Conservation (phyloP, 768 basidiomycete genomes). For the Suillus occidentalis region DNA sequence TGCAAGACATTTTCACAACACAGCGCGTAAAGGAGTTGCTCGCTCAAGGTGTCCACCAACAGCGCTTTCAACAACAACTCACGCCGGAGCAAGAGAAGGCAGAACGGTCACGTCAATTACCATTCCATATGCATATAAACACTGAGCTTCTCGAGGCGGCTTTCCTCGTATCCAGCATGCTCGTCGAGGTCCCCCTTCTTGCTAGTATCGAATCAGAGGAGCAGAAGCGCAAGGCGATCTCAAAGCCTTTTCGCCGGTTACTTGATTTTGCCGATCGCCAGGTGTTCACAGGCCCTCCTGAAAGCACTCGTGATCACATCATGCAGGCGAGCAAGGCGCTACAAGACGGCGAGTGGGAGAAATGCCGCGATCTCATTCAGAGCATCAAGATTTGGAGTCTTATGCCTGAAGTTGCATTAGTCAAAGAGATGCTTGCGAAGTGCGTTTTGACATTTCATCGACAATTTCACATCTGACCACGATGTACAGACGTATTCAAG, state of each 20-base stretch:
- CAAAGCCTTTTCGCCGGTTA: constrained; percentile 94
- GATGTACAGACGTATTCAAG: constrained; percentile 85
- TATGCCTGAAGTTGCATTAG: constrained; percentile 83
- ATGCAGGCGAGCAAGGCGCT: constrained; percentile 98
- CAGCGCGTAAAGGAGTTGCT: constrained; percentile 97
- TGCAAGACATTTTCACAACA: constrained; percentile 95
- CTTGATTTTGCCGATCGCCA: constrained; percentile 97
- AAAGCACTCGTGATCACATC: constrained; percentile 97
- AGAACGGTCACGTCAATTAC: constrained; percentile 92
- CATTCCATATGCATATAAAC: constrained; percentile 99
- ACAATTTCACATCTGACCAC: not conserved
- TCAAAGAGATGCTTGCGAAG: constrained; percentile 96
- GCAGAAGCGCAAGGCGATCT: constrained; percentile 87
- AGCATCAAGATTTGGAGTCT: constrained; percentile 98
- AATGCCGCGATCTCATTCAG: constrained; percentile 89
- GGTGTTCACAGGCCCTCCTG: constrained; percentile 97
- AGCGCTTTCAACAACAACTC: constrained; percentile 76
- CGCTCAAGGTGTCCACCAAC: constrained; percentile 94
- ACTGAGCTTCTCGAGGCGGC: constrained; percentile 96
- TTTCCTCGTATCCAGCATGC: constrained; percentile 98
- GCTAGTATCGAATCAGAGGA: constrained; percentile 96
- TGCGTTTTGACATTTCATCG: constrained; percentile 36
- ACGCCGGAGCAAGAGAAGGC: constrained; percentile 96
- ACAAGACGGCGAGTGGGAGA: constrained; percentile 96
- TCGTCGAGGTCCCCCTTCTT: constrained; percentile 93